Evolutionary conservation across 306 rosid species (phyloP).

Genomic region (Inga oerstediana): DNA sequence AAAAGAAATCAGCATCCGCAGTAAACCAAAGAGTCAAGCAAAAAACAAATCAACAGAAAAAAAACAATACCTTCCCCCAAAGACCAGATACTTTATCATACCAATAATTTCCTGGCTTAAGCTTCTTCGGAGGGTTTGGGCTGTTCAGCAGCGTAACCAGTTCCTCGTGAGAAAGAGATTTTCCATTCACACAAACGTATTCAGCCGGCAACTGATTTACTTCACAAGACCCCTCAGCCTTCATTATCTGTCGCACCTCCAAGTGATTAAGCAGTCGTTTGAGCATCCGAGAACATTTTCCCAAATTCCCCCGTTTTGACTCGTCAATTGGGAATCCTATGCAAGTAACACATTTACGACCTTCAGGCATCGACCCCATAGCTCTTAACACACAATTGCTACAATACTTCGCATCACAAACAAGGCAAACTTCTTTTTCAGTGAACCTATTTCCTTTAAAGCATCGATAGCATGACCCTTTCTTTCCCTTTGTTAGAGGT

Average conservation of each 20-base stretch:
- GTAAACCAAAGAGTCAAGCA: slow-evolving; percentile 24
- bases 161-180: slow-evolving; percentile 79
- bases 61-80: slow-evolving; percentile 90
- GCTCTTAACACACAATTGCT: slow-evolving; percentile 88
- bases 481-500: slow-evolving; percentile 72
- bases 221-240: slow-evolving; percentile 82
- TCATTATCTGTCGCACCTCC: slow-evolving; percentile 88
- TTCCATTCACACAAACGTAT: slow-evolving; percentile 80
- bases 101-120: slow-evolving; percentile 97
- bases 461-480: slow-evolving; percentile 83
- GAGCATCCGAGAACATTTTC: slow-evolving; percentile 87
- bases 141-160: slow-evolving; percentile 64
- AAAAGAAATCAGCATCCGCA: slow-evolving; percentile 29
- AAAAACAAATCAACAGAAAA: not conserved
- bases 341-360: slow-evolving; percentile 92
- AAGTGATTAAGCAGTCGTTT: slow-evolving; percentile 82
- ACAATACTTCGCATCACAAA: slow-evolving; percentile 93
- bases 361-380: slow-evolving; percentile 99
- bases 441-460: slow-evolving; percentile 83
- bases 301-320: slow-evolving; percentile 72
- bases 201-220: slow-evolving; percentile 91
- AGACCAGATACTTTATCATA: slow-evolving; percentile 98
- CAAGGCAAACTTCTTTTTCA: slow-evolving; percentile 92
- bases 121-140: slow-evolving; percentile 83
- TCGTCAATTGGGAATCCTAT: slow-evolving; percentile 85